Percentiles rank a stretch among this genome's conserved stretches.
Evolutionary conservation across 2,329 filamentous ascomycete genomes (phyloP).

Genomic region (Trichophyton simii): DNA sequence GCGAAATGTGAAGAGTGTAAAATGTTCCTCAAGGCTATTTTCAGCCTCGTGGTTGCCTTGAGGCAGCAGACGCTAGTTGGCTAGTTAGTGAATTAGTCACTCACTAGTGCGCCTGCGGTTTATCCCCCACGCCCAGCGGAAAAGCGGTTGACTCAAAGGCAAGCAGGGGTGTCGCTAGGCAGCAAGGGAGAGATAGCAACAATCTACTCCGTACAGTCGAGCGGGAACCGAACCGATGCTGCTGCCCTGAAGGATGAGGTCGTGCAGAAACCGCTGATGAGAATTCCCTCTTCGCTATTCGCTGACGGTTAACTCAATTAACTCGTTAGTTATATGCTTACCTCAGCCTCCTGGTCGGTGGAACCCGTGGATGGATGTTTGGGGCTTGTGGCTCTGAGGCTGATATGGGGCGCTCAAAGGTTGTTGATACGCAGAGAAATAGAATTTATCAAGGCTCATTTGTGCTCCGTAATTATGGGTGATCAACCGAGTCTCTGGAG

Average conservation of each 20-base stretch:
- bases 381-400: not conserved
- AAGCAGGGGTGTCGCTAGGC: not conserved
- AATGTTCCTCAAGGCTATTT: not conserved
- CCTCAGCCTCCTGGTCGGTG: not conserved
- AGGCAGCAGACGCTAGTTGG: not conserved
- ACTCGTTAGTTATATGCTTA: too few species aligned
- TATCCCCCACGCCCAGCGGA: not conserved
- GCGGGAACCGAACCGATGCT: not conserved
- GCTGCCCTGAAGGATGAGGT: not conserved
- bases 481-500: not conserved
- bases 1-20: not conserved
- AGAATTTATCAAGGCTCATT: not conserved
- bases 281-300: not conserved
- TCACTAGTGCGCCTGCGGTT: not conserved
- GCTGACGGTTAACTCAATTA: not conserved
- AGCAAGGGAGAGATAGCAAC: not conserved
- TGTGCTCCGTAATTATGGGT: not conserved
- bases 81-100: not conserved
- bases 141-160: not conserved
- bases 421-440: not conserved
- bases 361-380: not conserved
- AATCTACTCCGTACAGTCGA: not conserved
- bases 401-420: not conserved
- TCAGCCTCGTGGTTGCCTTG: slow-evolving; percentile 4
- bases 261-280: not conserved